Conservation (phyloP, 805 yeast species). For the Nematodospora valgi region DNA sequence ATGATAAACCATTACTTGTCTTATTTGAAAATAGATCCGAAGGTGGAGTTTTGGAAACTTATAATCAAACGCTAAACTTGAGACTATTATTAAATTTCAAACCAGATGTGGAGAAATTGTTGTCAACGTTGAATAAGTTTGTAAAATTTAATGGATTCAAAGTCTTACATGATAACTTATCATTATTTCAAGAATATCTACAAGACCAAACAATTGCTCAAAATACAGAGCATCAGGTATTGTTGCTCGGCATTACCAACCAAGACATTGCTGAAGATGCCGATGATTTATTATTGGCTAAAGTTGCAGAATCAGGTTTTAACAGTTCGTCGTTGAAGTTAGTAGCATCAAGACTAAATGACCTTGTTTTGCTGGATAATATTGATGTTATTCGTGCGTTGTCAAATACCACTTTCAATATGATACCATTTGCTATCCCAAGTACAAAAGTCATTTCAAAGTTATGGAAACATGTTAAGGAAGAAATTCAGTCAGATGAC, state of each 20-base stretch:
- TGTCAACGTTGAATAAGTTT: conserved; percentile 30
- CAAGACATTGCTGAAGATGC: neutral
- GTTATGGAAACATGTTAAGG: conserved; percentile 16
- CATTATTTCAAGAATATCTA: conserved; percentile 1
- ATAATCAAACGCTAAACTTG: conserved; percentile 51
- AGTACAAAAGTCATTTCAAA: conserved; percentile 11
- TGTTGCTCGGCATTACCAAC: conserved; percentile 4
- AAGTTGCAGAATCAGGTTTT: conserved; percentile 13
- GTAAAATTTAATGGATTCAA: conserved; percentile 36
- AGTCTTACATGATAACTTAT: conserved; percentile 18
- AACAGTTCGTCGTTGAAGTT: neutral
- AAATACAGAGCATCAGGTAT: conserved; percentile 5
- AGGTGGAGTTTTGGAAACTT: conserved; percentile 49
- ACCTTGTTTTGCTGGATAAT: conserved; percentile 1
- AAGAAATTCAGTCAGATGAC: conserved; percentile 19
- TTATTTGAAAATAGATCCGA: conserved; percentile 40
- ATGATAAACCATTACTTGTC: conserved; percentile 21
- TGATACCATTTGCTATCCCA: conserved; percentile 2
- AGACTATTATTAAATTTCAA: conserved; percentile 41
- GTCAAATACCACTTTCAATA: conserved; percentile 16
- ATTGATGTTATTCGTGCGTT: conserved; percentile 19
- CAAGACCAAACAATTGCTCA: neutral
- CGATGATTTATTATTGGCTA: conserved; percentile 7
- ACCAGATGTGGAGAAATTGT: conserved; percentile 18
- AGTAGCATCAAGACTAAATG: neutral